Evolutionary conservation across 2,329 filamentous ascomycete genomes (phyloP), one percentile per base, ranked within the genome.

Genomic region (Capronia coronata): DNA sequence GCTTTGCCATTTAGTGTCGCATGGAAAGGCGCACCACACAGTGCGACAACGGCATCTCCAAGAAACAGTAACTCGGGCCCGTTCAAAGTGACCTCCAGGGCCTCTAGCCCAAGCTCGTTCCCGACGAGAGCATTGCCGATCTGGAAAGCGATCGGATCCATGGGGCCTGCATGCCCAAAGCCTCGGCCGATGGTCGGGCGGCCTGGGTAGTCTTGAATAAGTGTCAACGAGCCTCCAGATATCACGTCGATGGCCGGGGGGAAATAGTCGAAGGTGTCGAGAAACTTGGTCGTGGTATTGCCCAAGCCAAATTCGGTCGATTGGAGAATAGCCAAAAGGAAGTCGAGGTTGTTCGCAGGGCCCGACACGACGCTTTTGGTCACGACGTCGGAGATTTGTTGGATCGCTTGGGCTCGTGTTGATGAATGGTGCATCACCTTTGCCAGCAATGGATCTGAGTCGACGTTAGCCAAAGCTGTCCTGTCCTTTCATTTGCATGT

Each of bases 81-180:
- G 9, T 69, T 73, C 9, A 82, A 57, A 0, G 80, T 82, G 14
- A 82, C 77, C 56, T 84, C 80, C 0, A 84, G 62, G 0, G 69
- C 71, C 60, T 80, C 80, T 1, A 64, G 69, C 0, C 68, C 70
- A 1, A 67, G 59, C 0, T 68, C 55, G 46, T 84, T 83, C 0
- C 78, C 78, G 0, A 77, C 78, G 1, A 83, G 67, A 18, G 75
- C 65, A 54, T 83, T 84, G 2, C 77, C 79, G 23, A 81, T 68
- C 25, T 73, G 72, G 30, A 77, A 75, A 1, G 76, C 71, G n/a
- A 82, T 60, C 1, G 72, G 68, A 58, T 83, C 80, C 79, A 83
- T 82, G 0, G 80, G 77, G 0, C 80, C 80, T 3, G 72, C 71
- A 19, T 78, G 75, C 3, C 75, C 74, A 41, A 83, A 75, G 6